These are phyloP conservation scores for Rhodamnia rubescens DNA, from an alignment of 345 rosid genomes.

Conservation along the genomic window DNA sequence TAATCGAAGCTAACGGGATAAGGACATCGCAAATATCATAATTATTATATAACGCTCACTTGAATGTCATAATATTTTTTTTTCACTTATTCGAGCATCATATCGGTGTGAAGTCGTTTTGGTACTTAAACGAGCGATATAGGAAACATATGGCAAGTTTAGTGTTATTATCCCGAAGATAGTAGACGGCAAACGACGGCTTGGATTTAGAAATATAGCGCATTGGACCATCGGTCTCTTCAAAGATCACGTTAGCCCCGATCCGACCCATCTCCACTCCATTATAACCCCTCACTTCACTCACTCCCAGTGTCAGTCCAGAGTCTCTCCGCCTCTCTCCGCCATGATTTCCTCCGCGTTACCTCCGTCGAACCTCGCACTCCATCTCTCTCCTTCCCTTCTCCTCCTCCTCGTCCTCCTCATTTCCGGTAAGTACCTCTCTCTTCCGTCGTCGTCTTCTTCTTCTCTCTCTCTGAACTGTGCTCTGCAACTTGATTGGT, in stretches of 20 bases:
- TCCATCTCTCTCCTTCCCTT: not conserved
- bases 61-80: no score
- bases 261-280: not conserved
- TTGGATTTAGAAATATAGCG: not conserved
- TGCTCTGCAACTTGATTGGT: not conserved
- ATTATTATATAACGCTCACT: no score
- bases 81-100: no score
- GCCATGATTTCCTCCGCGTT: not conserved
- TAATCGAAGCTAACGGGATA: no score
- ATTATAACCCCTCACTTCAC: not conserved
- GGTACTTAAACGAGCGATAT: no score
- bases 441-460: not conserved
- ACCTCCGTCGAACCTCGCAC: not conserved
- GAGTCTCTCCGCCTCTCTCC: not conserved
- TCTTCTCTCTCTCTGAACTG: not conserved
- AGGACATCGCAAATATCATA: no score
- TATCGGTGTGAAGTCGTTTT: no score
- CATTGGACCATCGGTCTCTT: not conserved
- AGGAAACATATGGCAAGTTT: no score
- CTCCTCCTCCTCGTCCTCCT: not conserved
- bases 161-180: no score
- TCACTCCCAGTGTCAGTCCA: no score
- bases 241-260: not conserved
- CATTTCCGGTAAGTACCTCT: not conserved
- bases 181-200: not conserved